phyloP scores from a whole-genome alignment of 768 basidiomycete genomes.

The Dioszegia hungarica region DNA sequence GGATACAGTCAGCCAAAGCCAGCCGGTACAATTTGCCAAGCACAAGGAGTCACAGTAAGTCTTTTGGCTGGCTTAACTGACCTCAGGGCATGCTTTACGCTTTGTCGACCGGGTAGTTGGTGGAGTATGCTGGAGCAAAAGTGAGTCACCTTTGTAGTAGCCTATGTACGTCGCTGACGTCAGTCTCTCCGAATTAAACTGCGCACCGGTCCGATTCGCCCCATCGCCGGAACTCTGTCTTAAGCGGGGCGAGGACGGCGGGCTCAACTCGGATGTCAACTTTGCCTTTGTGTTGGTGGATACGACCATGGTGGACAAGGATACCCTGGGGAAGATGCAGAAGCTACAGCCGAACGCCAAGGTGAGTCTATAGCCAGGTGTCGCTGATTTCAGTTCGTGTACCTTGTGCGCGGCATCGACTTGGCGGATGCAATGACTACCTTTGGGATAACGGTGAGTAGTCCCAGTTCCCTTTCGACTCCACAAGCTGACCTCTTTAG shows the following conservation, averaged over 20 bases:
- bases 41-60: conserved; percentile 4
- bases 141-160: conserved; percentile 11
- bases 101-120: conserved; percentile 21
- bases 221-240: conserved; percentile 9
- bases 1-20: not conserved
- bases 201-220: conserved; percentile 26
- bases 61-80: not conserved
- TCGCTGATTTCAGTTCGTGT: conserved; percentile 29
- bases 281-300: conserved; percentile 29
- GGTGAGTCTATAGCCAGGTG: conserved; percentile 5
- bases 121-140: conserved; percentile 30
- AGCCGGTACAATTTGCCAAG: not conserved
- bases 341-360: conserved; percentile 20
- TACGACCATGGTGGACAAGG: conserved; percentile 7
- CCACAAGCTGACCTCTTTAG: conserved; percentile 2
- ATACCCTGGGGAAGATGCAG: conserved; percentile 13
- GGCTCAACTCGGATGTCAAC: conserved; percentile 8
- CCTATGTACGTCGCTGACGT: not conserved
- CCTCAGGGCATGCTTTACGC: conserved; percentile 22
- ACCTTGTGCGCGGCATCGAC: conserved; percentile 27
- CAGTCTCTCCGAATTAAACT: conserved; percentile 18
- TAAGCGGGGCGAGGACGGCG: conserved; percentile 8
- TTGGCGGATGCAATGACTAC: conserved; percentile 19
- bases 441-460: conserved; percentile 21
- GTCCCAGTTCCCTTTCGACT: too few relatives aligned